These are phyloP conservation scores for Citrus sp. DNA, from an alignment of 345 rosid genomes.

Conservation along the genomic window DNA sequence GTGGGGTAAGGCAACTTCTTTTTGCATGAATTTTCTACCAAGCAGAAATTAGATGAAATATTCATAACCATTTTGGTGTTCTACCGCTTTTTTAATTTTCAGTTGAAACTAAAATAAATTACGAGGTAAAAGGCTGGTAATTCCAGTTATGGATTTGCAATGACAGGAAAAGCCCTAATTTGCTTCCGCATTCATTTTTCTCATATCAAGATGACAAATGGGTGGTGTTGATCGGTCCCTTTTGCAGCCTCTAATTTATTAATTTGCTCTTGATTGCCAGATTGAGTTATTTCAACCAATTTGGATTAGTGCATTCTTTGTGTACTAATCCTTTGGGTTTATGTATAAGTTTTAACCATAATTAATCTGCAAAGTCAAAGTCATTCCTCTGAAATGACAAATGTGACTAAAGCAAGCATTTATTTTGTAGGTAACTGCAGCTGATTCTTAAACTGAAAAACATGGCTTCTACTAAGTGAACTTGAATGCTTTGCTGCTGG, in stretches of 20 bases:
- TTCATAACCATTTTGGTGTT: not conserved
- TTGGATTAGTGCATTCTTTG: not conserved
- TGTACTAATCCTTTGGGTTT: not conserved
- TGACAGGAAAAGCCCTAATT: not conserved
- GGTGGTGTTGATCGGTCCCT: not conserved
- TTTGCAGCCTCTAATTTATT: not conserved
- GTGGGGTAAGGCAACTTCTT: slow-evolving; percentile 61
- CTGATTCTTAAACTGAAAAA: not conserved
- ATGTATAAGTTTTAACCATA: no score
- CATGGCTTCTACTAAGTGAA: not conserved
- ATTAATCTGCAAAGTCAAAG: not conserved
- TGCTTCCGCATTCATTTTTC: not conserved
- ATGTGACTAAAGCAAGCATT: not conserved
- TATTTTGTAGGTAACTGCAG: slow-evolving; percentile 11
- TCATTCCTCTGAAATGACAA: not conserved
- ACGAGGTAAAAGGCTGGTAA: not conserved
- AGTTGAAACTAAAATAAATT: slow-evolving; percentile 1
- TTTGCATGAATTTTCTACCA: not conserved
- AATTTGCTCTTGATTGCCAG: not conserved
- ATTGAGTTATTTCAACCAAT: not conserved
- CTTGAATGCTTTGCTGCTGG: not conserved
- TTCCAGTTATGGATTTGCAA: not conserved
- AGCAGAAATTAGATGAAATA: not conserved
- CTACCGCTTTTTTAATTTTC: not conserved
- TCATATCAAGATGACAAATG: not conserved